Evolutionary conservation across 805 yeast genomes (phyloP).

Genomic region (Zygotorulaspora florentina): DNA sequence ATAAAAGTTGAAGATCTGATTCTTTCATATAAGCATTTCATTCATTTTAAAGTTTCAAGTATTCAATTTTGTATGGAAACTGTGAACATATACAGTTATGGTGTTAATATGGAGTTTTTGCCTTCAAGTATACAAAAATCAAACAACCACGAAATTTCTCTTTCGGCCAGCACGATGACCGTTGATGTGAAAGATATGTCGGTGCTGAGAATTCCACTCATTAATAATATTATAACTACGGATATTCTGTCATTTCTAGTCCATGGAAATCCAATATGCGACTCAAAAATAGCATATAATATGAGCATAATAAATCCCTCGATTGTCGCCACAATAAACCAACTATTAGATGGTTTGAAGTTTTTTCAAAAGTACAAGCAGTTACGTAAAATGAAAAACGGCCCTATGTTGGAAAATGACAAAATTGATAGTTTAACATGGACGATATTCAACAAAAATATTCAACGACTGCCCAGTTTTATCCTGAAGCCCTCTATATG

Average conservation of each 20-base stretch:
- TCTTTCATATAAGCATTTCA: slow-evolving; percentile 14
- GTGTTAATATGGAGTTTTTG: slow-evolving; percentile 20
- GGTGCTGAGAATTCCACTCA: slow-evolving; percentile 28
- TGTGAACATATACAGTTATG: slow-evolving; percentile 20
- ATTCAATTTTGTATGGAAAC: slow-evolving; percentile 27
- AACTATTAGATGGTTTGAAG: slow-evolving; percentile 13
- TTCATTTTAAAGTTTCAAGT: slow-evolving; percentile 25
- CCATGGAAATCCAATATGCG: slow-evolving; percentile 15
- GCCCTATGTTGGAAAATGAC: background rate
- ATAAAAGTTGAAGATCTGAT: slow-evolving; percentile 31
- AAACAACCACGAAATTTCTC: slow-evolving; percentile 28
- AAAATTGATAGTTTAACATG: background rate
- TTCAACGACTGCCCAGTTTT: slow-evolving; percentile 19
- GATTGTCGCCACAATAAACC: slow-evolving; percentile 22
- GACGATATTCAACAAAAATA: background rate
- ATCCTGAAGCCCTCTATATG: slow-evolving; percentile 24
- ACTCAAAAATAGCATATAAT: slow-evolving; percentile 21
- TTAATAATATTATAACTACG: slow-evolving; percentile 28
- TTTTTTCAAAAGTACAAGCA: slow-evolving; percentile 5
- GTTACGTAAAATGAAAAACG: background rate
- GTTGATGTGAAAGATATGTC: slow-evolving; percentile 20
- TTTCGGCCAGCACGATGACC: slow-evolving; percentile 27
- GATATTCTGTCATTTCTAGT: slow-evolving; percentile 24
- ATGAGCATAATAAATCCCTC: slow-evolving; percentile 31
- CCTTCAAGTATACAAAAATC: slow-evolving; percentile 17